Percentiles rank a stretch among this genome's conserved stretches.
Conservation (phyloP, 2,329 filamentous ascomycete genomes). For the Paraconiothyrium sp. region DNA sequence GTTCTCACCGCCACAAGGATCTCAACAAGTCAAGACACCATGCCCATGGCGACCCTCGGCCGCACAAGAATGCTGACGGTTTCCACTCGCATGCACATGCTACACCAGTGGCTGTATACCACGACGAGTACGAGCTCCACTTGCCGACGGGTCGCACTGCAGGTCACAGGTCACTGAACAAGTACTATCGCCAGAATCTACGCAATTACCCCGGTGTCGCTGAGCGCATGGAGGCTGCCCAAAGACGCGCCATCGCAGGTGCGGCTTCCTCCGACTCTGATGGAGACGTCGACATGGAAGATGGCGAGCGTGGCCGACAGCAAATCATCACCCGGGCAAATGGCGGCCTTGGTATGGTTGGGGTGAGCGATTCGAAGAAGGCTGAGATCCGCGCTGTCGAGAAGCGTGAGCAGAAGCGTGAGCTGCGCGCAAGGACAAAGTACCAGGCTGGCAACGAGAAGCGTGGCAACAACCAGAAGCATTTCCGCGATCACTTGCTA, state of each 20-base stretch:
- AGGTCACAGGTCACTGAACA: constrained; percentile 86
- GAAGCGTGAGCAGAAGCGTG: constrained; percentile 73
- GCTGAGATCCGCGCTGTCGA: constrained; percentile 72
- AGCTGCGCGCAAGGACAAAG: constrained; percentile 66
- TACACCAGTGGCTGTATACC: constrained; percentile 80
- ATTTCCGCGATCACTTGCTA: constrained; percentile 69
- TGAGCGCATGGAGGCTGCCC: constrained; percentile 75
- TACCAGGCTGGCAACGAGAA: constrained; percentile 76
- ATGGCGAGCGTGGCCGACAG: constrained; percentile 48
- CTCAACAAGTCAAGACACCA: constrained; percentile 79
- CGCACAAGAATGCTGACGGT: constrained; percentile 78
- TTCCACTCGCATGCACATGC: constrained; percentile 83
- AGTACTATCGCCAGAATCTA: constrained; percentile 93
- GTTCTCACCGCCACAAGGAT: constrained; percentile 75
- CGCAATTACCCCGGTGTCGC: constrained; percentile 81
- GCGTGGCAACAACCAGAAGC: constrained; percentile 79
- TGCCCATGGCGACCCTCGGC: constrained; percentile 73
- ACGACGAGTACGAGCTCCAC: constrained; percentile 93
- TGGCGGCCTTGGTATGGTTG: constrained; percentile 78
- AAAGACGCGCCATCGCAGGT: constrained; percentile 68
- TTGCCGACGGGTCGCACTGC: constrained; percentile 89
- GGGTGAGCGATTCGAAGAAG: constrained; percentile 80
- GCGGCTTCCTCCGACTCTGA: constrained; percentile 52
- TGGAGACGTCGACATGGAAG: constrained; percentile 43
- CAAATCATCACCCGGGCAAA: constrained; percentile 70